Base-by-base conservation (phyloP, 129 eudicot genomes). In the Solidago caesia region DNA sequence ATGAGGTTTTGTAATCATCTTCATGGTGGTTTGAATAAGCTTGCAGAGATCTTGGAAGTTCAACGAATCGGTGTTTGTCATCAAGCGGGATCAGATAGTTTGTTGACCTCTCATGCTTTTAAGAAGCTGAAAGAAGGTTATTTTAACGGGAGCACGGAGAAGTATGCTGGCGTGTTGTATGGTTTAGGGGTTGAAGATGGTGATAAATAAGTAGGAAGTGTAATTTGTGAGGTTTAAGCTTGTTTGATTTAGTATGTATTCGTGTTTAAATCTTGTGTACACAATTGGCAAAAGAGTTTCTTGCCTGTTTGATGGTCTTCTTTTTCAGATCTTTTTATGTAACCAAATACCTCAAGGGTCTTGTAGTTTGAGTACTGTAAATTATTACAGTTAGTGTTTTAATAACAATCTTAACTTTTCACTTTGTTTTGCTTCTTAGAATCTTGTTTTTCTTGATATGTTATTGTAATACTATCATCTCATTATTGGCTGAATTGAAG, bases 61-160 rank as follows among this genome's bases (percentile, higher is more conserved):
- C 75, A 88, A 78, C 78, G 93, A 73, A 64, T 85, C 67, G 93
- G 93, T 14, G 77, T 85, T 56, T 82, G 89, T 27, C 92, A 87
- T 75, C 92, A 87, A 48, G 92, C 92, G 7, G 92, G 92, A 62
- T 87, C 92, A 5, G 92, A 87, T 81, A 87, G 92, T 64, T 77
- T 87, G 82, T 87, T 87, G 49, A 87, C 93, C 14, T 78, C 82
- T 46, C 81, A 76, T 61, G 77, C 93, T 21, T 88, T 83, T 71
- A 83, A 82, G 84, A 88, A 85, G 81, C 71, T 88, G 88, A 88
- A 88, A 76, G 93, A 88, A 8, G 65, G 77, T 49, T 88, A 80
- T 76, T 88, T 88, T 64, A 83, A 72, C 64, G 87, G 86, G 52
- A 80, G 77, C 44, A 84, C 90, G 0, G 88, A 85, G 75, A 88